These are phyloP conservation scores for Opeltia flavorubescens DNA, from an alignment of 495 filamentous ascomycete genomes.

Conservation along the genomic window DNA sequence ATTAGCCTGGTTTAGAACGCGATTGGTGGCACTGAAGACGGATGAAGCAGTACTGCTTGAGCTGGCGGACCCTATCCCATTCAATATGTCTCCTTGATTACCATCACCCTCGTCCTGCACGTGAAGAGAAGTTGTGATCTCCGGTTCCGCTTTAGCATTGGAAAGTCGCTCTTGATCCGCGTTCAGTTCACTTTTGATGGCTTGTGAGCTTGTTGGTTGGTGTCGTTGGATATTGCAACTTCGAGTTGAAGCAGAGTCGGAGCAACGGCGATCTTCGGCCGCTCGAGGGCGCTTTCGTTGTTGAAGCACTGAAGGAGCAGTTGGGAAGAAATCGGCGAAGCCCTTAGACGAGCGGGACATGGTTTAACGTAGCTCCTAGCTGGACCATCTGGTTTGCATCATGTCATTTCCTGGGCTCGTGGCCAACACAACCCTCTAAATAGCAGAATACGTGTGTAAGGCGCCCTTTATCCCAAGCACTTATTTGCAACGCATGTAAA, in stretches of 20 bases:
- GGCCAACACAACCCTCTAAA: too few relatives aligned
- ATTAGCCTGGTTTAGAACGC: slow-evolving; percentile 27
- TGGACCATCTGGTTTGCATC: neutral
- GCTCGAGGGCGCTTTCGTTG: slow-evolving; percentile 33
- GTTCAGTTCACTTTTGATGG: slow-evolving; percentile 1
- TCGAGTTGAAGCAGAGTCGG: slow-evolving; percentile 16
- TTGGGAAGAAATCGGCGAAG: slow-evolving; percentile 83
- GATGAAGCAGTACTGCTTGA: slow-evolving; percentile 50
- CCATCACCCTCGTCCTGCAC: slow-evolving; percentile 43
- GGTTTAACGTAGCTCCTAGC: slow-evolving; percentile 8
- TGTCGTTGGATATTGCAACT: slow-evolving; percentile 22
- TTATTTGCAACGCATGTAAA: too few relatives aligned
- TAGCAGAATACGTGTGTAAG: too few relatives aligned
- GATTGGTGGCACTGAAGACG: slow-evolving; percentile 38
- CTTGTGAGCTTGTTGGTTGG: neutral
- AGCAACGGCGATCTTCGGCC: slow-evolving; percentile 28
- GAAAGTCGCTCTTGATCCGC: slow-evolving; percentile 4
- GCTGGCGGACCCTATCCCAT: slow-evolving; percentile 50
- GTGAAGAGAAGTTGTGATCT: slow-evolving; percentile 6
- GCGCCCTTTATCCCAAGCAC: too few relatives aligned
- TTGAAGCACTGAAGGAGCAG: slow-evolving; percentile 57
- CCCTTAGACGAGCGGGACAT: slow-evolving; percentile 75
- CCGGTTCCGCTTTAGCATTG: slow-evolving; percentile 1
- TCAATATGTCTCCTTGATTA: slow-evolving; percentile 44
- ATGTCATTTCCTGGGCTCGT: too few relatives aligned